These are phyloP conservation scores for Thoreauomyces humboldtii DNA, from an alignment of 192 early-diverging fungal genomes.

Conservation along the genomic window DNA sequence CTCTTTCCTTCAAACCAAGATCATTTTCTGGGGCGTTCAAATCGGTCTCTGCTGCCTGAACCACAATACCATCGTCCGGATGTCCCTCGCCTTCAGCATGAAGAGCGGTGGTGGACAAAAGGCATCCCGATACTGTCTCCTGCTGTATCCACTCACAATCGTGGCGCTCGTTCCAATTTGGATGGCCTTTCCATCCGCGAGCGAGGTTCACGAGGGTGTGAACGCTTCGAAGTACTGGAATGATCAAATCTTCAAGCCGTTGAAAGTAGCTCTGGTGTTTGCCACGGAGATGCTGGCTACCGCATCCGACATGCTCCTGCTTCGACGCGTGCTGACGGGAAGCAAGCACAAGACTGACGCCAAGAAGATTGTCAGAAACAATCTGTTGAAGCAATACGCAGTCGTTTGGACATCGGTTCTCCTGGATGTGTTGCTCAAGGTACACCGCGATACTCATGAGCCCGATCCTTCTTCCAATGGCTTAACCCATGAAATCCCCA, in stretches of 20 bases:
- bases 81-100: not conserved
- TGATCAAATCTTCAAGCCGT: not conserved
- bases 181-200: not conserved
- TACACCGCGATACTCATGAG: not conserved
- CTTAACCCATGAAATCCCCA: too few species aligned
- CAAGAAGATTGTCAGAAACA: not conserved
- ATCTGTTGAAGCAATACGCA: not conserved
- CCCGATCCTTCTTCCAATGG: not conserved
- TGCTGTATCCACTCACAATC: not conserved
- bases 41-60: slow-evolving; percentile 5
- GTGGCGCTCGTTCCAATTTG: not conserved
- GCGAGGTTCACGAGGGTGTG: not conserved
- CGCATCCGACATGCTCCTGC: not conserved
- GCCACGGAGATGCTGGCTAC: not conserved
- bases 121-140: not conserved
- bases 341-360: not conserved
- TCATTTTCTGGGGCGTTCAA: slow-evolving; percentile 9
- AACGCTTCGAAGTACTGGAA: not conserved
- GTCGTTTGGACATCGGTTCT: not conserved
- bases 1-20: too few species aligned
- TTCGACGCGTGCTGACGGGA: not conserved
- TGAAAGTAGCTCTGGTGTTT: slow-evolving; percentile 7
- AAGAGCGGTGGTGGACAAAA: not conserved
- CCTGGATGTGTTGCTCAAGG: slow-evolving; percentile 6
- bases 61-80: slow-evolving; percentile 3